phyloP scores from a whole-genome alignment of 306 rosid genomes.

The Datisca glomerata region DNA sequence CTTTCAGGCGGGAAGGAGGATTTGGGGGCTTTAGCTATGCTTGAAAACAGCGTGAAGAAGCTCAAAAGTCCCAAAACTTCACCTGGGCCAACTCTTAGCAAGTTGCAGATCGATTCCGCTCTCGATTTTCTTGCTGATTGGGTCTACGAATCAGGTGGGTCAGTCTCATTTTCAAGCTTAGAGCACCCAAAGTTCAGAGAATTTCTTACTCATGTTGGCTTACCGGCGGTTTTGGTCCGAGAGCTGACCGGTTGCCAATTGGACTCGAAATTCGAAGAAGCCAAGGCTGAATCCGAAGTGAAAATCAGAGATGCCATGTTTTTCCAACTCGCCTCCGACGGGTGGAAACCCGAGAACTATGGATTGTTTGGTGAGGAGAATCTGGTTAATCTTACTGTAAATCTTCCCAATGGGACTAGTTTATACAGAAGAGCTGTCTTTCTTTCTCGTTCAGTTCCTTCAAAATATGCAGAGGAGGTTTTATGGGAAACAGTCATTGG shows the following conservation, averaged over 20 bases:
- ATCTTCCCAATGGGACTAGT: conserved; percentile 85
- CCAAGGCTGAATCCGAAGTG: conserved; percentile 51
- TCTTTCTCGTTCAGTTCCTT: conserved; percentile 46
- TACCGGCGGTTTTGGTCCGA: conserved; percentile 42
- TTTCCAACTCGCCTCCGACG: conserved; percentile 68
- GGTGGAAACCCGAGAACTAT: conserved; percentile 44
- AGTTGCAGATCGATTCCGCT: conserved; percentile 53
- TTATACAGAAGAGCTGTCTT: conserved; percentile 67
- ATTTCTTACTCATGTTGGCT: conserved; percentile 63
- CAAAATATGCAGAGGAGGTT: conserved; percentile 67
- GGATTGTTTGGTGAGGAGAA: conserved; percentile 27
- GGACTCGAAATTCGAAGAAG: conserved; percentile 46
- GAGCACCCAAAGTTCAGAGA: conserved; percentile 73
- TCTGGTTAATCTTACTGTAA: conserved; percentile 53
- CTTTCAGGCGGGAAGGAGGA: conserved; percentile 83
- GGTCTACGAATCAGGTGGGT: conserved; percentile 72
- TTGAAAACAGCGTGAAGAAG: conserved; percentile 83
- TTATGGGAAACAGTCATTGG: conserved; percentile 63
- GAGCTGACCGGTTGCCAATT: conserved; percentile 43
- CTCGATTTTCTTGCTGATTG: conserved; percentile 65
- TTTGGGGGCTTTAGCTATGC: conserved; percentile 73
- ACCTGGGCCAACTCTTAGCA: conserved; percentile 48
- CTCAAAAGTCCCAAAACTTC: conserved; percentile 76
- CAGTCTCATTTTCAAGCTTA: conserved; percentile 57
- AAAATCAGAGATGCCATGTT: conserved; percentile 72